phyloP scores from a whole-genome alignment of 177 flowering plant species.

The Tripterygium wilfordii region DNA sequence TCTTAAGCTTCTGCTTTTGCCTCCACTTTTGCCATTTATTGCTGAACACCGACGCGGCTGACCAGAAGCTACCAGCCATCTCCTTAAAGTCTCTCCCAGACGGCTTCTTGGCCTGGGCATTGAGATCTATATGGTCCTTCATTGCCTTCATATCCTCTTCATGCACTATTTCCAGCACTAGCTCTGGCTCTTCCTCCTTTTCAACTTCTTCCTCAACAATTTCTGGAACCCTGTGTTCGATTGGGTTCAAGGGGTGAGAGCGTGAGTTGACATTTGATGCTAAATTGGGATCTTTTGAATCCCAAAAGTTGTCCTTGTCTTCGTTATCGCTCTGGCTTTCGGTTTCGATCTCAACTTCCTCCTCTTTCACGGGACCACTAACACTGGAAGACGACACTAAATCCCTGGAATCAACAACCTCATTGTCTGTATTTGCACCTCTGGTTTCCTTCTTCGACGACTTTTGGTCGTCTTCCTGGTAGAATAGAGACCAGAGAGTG shows the following conservation, averaged over 20 bases:
- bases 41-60: slow-evolving; percentile 80
- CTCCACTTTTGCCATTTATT: slow-evolving; percentile 89
- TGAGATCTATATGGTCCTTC: slow-evolving; percentile 89
- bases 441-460: slow-evolving; percentile 11
- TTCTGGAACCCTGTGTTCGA: slow-evolving; percentile 21
- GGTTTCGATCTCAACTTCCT: slow-evolving; percentile 11
- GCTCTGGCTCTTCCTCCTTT: slow-evolving; percentile 13
- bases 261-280: slow-evolving; percentile 1
- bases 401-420: slow-evolving; percentile 14
- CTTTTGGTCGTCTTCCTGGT: slow-evolving; percentile 46
- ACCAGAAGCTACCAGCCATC: slow-evolving; percentile 74
- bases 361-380: slow-evolving; percentile 25
- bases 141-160: slow-evolving; percentile 54
- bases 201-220: slow-evolving; percentile 23
- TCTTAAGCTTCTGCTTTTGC: slow-evolving; percentile 66
- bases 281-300: slow-evolving; percentile 18
- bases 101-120: slow-evolving; percentile 42
- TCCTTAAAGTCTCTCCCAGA: slow-evolving; percentile 56
- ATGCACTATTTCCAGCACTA: slow-evolving; percentile 1
- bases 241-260: no score
- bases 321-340: slow-evolving; percentile 9
- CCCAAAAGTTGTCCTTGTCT: slow-evolving; percentile 21
- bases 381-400: slow-evolving; percentile 22
- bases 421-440: slow-evolving; percentile 6
- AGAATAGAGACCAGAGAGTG: slow-evolving; percentile 52